Conservation (phyloP, 2,329 filamentous ascomycete genomes). For the Scedosporium aurantiacum region DNA sequence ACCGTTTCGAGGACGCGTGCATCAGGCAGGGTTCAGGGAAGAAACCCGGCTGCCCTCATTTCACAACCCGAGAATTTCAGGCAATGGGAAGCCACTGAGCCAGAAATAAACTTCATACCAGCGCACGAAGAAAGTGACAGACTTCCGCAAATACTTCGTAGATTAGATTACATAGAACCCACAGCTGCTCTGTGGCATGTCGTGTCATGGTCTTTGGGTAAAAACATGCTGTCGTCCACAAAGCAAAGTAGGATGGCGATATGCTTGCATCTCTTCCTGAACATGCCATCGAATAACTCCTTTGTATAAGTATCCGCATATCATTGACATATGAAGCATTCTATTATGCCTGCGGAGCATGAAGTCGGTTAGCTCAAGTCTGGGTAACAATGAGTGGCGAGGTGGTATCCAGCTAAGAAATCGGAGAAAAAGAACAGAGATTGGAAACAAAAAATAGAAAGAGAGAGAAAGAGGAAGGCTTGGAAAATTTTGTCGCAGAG, state of each 20-base stretch:
- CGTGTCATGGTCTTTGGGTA: neutral
- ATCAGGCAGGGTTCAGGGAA: neutral
- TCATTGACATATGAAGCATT: too few relatives aligned
- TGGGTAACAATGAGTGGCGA: neutral
- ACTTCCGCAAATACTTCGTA: neutral
- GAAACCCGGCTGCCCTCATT: neutral
- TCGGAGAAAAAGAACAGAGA: neutral
- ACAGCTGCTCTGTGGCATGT: neutral
- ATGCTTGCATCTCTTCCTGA: neutral
- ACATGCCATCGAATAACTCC: neutral
- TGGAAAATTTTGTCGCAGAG: neutral
- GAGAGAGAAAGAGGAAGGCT: neutral
- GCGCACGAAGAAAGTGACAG: neutral
- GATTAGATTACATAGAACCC: neutral
- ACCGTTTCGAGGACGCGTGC: neutral
- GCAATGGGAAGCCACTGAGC: neutral
- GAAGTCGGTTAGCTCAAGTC: neutral
- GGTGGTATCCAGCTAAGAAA: neutral
- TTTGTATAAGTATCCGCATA: too few relatives aligned
- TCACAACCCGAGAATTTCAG: neutral
- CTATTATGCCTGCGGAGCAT: too few relatives aligned
- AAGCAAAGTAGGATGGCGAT: neutral
- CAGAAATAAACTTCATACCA: neutral
- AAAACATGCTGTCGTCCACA: neutral
- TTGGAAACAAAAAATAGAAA: neutral